Conservation (phyloP, 2,329 filamentous ascomycete genomes). For the Aspergillus sp. region DNA sequence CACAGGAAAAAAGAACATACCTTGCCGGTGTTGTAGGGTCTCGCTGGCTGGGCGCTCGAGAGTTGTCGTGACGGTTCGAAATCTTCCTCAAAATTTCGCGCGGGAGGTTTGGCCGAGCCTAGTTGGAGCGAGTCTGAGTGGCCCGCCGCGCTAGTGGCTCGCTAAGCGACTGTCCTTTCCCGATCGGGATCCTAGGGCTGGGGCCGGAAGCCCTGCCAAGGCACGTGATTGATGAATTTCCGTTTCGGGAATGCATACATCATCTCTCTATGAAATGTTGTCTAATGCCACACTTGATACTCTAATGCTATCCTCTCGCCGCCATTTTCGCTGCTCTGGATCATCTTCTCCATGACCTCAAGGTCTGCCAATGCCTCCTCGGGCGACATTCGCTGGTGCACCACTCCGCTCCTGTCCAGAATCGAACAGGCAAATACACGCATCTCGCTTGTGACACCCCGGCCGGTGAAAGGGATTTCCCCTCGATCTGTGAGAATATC, state of each 20-base stretch:
- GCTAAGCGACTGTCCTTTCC: constrained; percentile 21
- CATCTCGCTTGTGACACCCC: constrained; percentile 47
- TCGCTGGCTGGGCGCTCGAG: constrained; percentile 36
- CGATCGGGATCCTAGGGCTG: constrained; percentile 21
- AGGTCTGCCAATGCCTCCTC: constrained; percentile 50
- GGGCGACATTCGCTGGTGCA: constrained; percentile 35
- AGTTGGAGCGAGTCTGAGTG: constrained; percentile 17
- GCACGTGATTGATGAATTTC: not conserved
- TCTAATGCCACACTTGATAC: constrained; percentile 12
- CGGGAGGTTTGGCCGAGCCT: constrained; percentile 26
- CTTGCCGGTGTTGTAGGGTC: constrained; percentile 39
- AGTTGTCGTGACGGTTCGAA: constrained; percentile 36
- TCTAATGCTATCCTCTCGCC: constrained; percentile 19
- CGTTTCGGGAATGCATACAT: not conserved
- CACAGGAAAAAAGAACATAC: constrained; percentile 21
- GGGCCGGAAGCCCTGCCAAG: constrained; percentile 13
- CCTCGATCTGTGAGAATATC: constrained; percentile 9
- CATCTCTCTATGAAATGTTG: not conserved
- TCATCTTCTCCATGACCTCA: constrained; percentile 37
- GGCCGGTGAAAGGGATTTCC: constrained; percentile 42
- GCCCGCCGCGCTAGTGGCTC: constrained; percentile 29
- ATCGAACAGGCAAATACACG: constrained; percentile 47
- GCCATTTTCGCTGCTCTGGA: constrained; percentile 25
- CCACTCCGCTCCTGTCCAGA: constrained; percentile 34
- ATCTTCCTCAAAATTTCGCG: constrained; percentile 35